Base-by-base conservation (phyloP, 306 rosid genomes). In the Quercus alba region DNA sequence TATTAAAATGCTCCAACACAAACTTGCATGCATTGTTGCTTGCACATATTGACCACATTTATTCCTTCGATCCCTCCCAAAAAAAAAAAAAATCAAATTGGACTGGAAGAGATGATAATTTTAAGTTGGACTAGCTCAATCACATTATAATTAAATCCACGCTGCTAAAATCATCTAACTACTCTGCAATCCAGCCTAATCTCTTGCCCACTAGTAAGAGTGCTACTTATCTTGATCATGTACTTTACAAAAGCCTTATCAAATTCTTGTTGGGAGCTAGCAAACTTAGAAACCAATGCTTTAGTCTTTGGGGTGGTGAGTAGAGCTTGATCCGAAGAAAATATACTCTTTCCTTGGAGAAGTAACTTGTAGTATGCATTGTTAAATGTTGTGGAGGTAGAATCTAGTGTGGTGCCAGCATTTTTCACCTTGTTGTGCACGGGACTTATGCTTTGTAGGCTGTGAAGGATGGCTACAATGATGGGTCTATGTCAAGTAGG, bases 261-360 rank as follows among this genome's bases (percentile, higher is more conserved):
- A 75, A 92, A 92, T 63, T 83, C 84, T 28, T 77, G 17, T 59
- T 79, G 84, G 15, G 85, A 82, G 57, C 6, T 1, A 8, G 93
- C 95, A 75, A 83, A 92, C 78, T 85, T 86, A 4, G 90, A 75
- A 64, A 90, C 97, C 82, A 90, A 81, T 1, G 90, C 84, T 70
- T 85, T 82, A 5, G 95, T 81, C 31, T 73, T 62, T 21, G 93
- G 83, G 31, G 82, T 81, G 62, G 94, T 72, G 73, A 93, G 92
- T 7, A 89, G 82, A 26, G 97, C 87, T 81, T 90, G 91, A 83
- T 92, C 95, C n/a, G 97, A 90, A 70, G 94, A 85, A 77, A 93
- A 89, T 12, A 90, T 73, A 62, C 87, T 85, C 56, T 79, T 80
- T 13, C 95, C 94, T 86, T 88, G 87, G 5, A 89, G 84, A 49